A percentile compares a stretch with the other conserved stretches of the same genome.
Evolutionary conservation across 805 yeast species (phyloP).

Genomic region (Candida ulmi): DNA sequence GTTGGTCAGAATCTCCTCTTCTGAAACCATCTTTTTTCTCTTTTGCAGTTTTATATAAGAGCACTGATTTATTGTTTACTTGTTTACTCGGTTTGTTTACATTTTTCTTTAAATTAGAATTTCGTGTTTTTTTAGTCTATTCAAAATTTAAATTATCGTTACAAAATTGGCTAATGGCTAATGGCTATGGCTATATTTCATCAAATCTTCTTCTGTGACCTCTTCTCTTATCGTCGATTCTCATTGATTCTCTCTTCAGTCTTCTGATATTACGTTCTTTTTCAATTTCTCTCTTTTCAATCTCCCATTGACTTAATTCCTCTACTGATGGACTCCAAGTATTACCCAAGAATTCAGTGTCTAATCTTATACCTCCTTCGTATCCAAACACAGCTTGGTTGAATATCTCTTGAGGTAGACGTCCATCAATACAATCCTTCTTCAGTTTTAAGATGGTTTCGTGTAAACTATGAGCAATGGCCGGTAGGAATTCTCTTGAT

Average conservation of each 20-base stretch:
- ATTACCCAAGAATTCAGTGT: slow-evolving; percentile 70
- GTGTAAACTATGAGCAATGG: slow-evolving; percentile 81
- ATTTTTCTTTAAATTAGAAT: neutral
- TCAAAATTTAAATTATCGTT: neutral
- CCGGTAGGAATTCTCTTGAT: slow-evolving; percentile 79
- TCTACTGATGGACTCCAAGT: slow-evolving; percentile 88
- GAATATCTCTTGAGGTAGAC: slow-evolving; percentile 42
- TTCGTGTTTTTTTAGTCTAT: neutral
- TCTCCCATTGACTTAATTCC: slow-evolving; percentile 82
- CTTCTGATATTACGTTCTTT: slow-evolving; percentile 88
- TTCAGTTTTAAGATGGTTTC: slow-evolving; percentile 73
- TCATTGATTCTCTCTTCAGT: slow-evolving; percentile 84
- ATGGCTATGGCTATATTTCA: slow-evolving; percentile 32
- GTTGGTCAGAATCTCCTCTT: slow-evolving; percentile 9
- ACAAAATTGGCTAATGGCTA: too few relatives aligned
- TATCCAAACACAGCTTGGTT: slow-evolving; percentile 59
- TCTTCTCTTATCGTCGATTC: slow-evolving; percentile 54
- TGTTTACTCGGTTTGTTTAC: too few relatives aligned
- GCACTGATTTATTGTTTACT: slow-evolving; percentile 4
- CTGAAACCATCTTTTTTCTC: slow-evolving; percentile 10
- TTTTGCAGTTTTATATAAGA: too few relatives aligned
- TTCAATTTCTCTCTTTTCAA: slow-evolving; percentile 92
- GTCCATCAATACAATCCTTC: slow-evolving; percentile 75
- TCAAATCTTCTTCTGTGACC: slow-evolving; percentile 43
- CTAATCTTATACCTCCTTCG: slow-evolving; percentile 65